Percentiles rank a stretch among this genome's conserved stretches.
Conservation (phyloP, 1,139 yeast species). For the Hemisphaericaspora lyxosophila region DNA sequence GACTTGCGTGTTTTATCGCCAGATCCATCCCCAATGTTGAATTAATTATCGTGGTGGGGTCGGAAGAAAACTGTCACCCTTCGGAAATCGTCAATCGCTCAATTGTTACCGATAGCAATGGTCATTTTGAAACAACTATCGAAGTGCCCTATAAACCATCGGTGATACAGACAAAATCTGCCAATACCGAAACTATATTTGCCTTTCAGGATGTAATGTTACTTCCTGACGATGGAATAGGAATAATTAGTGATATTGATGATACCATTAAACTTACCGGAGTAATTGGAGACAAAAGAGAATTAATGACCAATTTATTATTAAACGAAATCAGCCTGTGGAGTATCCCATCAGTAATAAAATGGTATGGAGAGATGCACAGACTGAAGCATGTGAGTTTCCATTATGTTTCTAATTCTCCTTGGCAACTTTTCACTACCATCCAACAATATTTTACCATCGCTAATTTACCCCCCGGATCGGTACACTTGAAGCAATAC, state of each 20-base stretch:
- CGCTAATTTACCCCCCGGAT: slow-evolving; percentile 66
- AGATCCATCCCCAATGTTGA: slow-evolving; percentile 56
- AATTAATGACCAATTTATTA: slow-evolving; percentile 74
- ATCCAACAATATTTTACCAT: slow-evolving; percentile 58
- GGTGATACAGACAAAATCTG: slow-evolving; percentile 41
- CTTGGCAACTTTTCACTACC: slow-evolving; percentile 80
- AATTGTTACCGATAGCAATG: slow-evolving; percentile 55
- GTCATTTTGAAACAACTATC: slow-evolving; percentile 54
- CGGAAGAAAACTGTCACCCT: slow-evolving; percentile 26
- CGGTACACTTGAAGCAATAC: slow-evolving; percentile 85
- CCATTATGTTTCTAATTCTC: slow-evolving; percentile 94
- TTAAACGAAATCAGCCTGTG: slow-evolving; percentile 64
- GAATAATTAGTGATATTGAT: slow-evolving; percentile 88
- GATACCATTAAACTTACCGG: slow-evolving; percentile 93
- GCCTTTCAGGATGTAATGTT: slow-evolving; percentile 45
- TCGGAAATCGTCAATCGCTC: slow-evolving; percentile 24
- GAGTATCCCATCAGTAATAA: slow-evolving; percentile 69
- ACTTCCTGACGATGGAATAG: slow-evolving; percentile 53
- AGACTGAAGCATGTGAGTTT: slow-evolving; percentile 49
- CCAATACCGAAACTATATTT: slow-evolving; percentile 45
- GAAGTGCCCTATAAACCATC: slow-evolving; percentile 57
- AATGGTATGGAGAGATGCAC: slow-evolving; percentile 58
- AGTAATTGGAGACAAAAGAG: slow-evolving; percentile 82
- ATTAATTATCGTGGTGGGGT: slow-evolving; percentile 51
- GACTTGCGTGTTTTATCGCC: slow-evolving; percentile 62